Evolutionary conservation across 2,329 filamentous ascomycete species (phyloP), one percentile per base, ranked within the genome.

Genomic region (Aspergillus candidus): DNA sequence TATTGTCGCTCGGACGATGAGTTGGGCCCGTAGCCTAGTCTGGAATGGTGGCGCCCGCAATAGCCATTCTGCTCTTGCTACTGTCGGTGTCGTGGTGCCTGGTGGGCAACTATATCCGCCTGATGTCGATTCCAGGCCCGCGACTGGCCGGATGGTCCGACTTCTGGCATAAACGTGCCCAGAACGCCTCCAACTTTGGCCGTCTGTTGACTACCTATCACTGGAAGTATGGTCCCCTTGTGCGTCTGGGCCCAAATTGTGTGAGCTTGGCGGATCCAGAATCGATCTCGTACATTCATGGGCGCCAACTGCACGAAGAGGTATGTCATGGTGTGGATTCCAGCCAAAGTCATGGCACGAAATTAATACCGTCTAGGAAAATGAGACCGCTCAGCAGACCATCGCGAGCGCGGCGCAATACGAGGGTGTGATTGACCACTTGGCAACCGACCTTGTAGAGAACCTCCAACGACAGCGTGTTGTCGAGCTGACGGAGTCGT

Each of bases 121-220:
- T 56, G 39, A 38, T 41, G 18, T 35, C 27, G 2, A 41, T 54
- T 31, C 50, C 50, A 7, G 52, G 53, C 5, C 54, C 55, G 11
- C 15, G 50, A 6, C 18, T 41, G 14, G 47, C 49, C 1, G 38
- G 40, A 0, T 15, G 53, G 14, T 49, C 45, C 4, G 40, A 44
- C 15, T 17, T 46, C 29, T 56, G 55, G 54, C 32, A 46, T 27
- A 17, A 34, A 4, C 41, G 38, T 30, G 34, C 35, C 13, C 46
- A 35, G 22, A 35, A 18, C 5, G 40, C 42, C 1, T 12, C 48
- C 11, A 17, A 36, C 4, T 49, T 50, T 18, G 40, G 36, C 22
- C 40, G 33, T 29, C 32, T n/a, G 7, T 17, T 57, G 29, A 33
- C 22, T 6, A 14, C 38, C 4, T 41, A 53, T 18, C 54, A 56